Evolutionary conservation across 805 yeast species (phyloP).

Genomic region (Saccharomycopsis sp.): DNA sequence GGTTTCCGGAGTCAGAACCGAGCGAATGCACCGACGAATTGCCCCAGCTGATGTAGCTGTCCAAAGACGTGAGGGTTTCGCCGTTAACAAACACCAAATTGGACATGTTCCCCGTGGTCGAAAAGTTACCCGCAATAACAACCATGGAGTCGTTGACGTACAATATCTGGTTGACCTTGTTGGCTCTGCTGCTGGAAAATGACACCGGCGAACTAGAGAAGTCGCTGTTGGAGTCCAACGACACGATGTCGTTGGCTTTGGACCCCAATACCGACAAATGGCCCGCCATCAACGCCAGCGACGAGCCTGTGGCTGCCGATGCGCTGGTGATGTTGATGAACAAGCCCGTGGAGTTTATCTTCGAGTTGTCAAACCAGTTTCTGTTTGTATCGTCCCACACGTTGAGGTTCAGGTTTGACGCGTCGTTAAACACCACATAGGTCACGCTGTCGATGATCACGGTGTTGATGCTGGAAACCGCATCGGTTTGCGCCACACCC

Average conservation of each 20-base stretch:
- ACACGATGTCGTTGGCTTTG: constrained; percentile 15
- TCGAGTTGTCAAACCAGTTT: constrained; percentile 30
- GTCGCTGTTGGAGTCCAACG: constrained; percentile 24
- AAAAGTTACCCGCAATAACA: constrained; percentile 26
- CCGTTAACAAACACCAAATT: constrained; percentile 14
- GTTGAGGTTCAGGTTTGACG: constrained; percentile 7
- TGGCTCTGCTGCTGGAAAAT: constrained; percentile 2
- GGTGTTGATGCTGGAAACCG: constrained; percentile 27
- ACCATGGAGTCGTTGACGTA: constrained; percentile 16
- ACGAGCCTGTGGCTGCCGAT: constrained; percentile 21
- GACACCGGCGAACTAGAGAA: constrained; percentile 25
- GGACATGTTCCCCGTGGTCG: constrained; percentile 20
- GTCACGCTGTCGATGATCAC: constrained; percentile 34
- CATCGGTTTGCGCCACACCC: constrained; percentile 11
- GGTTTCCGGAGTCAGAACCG: constrained; percentile 16
- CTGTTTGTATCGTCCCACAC: constrained; percentile 38
- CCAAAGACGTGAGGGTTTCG: constrained; percentile 19
- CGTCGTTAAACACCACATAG: constrained; percentile 36
- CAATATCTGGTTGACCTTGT: constrained; percentile 10
- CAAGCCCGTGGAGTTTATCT: constrained; percentile 19
- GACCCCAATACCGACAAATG: constrained; percentile 23
- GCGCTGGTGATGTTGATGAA: constrained; percentile 29
- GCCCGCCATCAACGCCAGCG: constrained; percentile 25
- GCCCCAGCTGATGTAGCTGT: constrained; percentile 20
- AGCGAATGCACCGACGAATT: constrained; percentile 15